These are phyloP conservation scores for Nicotiana rustica DNA, from an alignment of 305 asterid species.

Conservation along the genomic window DNA sequence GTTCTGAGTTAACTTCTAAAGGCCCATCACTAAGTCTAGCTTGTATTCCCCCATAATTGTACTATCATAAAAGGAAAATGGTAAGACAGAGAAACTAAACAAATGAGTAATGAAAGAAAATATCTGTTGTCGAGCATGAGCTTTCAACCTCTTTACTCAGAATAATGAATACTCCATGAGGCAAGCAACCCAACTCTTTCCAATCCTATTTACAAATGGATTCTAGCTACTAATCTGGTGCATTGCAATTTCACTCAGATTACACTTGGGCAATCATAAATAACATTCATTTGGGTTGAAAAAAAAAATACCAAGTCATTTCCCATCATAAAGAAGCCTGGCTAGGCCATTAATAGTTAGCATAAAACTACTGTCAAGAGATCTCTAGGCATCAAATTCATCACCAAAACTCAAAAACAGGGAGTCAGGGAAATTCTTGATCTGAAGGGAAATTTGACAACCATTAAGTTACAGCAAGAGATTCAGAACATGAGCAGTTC, in stretches of 20 bases:
- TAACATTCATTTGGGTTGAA: background rate
- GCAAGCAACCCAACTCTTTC: background rate
- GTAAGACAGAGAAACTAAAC: background rate
- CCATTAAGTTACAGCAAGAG: conserved; percentile 29
- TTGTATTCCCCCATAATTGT: conserved; percentile 96
- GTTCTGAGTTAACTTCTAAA: conserved; percentile 57
- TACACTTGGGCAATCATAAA: background rate
- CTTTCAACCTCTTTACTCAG: background rate
- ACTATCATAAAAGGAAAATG: conserved; percentile 51
- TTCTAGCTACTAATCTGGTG: conserved; percentile 19
- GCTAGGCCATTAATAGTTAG: conserved; percentile 6
- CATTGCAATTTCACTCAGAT: background rate
- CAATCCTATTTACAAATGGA: background rate
- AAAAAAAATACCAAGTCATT: background rate
- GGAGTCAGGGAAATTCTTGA: background rate
- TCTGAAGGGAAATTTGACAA: background rate
- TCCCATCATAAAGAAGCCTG: conserved; percentile 3
- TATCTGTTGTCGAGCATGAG: background rate
- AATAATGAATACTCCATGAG: conserved; percentile 6
- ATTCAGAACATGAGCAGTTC: background rate
- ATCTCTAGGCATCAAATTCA: conserved; percentile 2
- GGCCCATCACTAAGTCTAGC: conserved; percentile 64
- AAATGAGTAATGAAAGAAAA: background rate
- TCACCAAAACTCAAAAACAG: background rate
- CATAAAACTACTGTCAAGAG: background rate